Percentiles rank a stretch among this genome's conserved stretches.
These are phyloP conservation scores for Suhomyces yuchorum DNA, from an alignment of 1,139 yeast species.

Conservation along the genomic window DNA sequence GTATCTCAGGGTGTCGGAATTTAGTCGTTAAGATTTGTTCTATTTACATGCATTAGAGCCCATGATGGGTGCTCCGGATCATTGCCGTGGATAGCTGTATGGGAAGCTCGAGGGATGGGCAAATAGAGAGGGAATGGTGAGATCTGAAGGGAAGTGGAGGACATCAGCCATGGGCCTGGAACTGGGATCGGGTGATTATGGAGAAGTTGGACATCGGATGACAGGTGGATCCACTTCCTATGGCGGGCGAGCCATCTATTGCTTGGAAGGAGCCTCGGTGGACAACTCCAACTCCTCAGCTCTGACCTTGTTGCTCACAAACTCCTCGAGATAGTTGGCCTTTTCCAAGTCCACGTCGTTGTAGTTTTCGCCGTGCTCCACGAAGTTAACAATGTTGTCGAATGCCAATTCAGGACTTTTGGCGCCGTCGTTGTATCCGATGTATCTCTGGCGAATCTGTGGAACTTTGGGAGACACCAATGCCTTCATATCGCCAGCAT, in stretches of 20 bases:
- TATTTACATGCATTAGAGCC: not conserved
- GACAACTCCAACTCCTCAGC: conserved; percentile 12
- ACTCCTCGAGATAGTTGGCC: conserved; percentile 48
- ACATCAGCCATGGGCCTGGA: too few species aligned
- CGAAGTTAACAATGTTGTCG: conserved; percentile 70
- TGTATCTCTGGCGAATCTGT: conserved; percentile 63
- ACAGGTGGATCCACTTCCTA: too few species aligned
- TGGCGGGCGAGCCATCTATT: not conserved
- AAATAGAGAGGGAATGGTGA: too few species aligned
- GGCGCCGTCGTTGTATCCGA: conserved; percentile 72
- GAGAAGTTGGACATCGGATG: too few species aligned
- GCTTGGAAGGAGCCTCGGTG: not conserved
- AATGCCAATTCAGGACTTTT: conserved; percentile 75
- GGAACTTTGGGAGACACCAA: conserved; percentile 73
- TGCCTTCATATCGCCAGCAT: conserved; percentile 58
- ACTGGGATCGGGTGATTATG: too few species aligned
- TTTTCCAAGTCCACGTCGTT: conserved; percentile 42
- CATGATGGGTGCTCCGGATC: not conserved
- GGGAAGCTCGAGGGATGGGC: too few species aligned
- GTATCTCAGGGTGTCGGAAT: too few species aligned
- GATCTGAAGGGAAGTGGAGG: too few species aligned
- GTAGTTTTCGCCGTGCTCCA: conserved; percentile 66
- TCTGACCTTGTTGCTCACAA: conserved; percentile 29
- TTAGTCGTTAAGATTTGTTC: not conserved
- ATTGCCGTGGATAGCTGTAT: too few species aligned